Evolutionary conservation across 495 filamentous ascomycete species (phyloP), one percentile per base, ranked within the genome.

Genomic region (Penicillium salamii): DNA sequence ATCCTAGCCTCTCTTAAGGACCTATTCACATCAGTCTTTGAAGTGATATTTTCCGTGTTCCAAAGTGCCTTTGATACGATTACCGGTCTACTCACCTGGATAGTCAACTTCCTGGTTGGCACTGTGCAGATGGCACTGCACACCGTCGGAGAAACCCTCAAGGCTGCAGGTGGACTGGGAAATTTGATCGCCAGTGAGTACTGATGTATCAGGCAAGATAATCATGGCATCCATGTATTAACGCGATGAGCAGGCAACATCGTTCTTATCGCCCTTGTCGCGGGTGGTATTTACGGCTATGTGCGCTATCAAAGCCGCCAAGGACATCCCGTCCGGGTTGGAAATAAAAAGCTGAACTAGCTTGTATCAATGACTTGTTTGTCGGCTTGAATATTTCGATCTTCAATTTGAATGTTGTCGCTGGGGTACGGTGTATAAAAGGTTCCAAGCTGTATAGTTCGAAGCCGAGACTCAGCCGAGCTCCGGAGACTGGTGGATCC

Each of bases 1-100:
- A 53, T 59, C 32, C 46, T 59, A 3, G 40, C 42, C 28, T 53
- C 57, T 26, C 7, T 59, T 49, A 53, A 59, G 15, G 53, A 59
- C 41, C 53, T 59, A 14, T 6, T 59, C 9, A 8, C 35, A 9
- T 57, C 57, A 0, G 6, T 59, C 1, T 53, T 59, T 13, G 57
- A 59, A 40, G 41, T 59, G 14, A 50, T 57, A 38, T 52, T 53
- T 37, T 57, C 57, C 7, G 20, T 57, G 2, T 42, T 53, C 14
- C 26, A 36, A 7, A 42, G 12, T 7, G 42, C 46, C 6, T 33
- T 59, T 12, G 41, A 50, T 40, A 26, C 26, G 9, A 38, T 29
- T 2, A 39, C 12, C 12, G 43, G 38, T 3, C 20, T 58, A 6
- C 7, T 59, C 26, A 17, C 3, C 1, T 43, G 48, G 13, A 4